These are phyloP conservation scores for Boeremia lycopersici DNA, from an alignment of 2,329 filamentous ascomycete species.

Conservation along the genomic window DNA sequence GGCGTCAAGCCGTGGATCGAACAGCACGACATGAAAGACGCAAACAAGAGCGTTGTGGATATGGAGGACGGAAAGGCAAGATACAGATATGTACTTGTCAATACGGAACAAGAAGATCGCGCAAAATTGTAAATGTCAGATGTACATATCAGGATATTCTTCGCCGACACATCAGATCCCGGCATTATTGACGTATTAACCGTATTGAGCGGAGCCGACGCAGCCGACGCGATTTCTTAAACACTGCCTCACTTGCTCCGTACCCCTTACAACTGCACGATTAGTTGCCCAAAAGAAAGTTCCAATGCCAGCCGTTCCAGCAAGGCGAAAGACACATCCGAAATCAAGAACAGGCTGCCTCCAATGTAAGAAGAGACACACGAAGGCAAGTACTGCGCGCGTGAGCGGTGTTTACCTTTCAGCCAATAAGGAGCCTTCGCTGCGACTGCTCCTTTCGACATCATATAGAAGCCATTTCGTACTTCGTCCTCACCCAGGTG, in stretches of 20 bases:
- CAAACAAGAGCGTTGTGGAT: constrained; percentile 62
- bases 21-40: constrained; percentile 60
- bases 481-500: not conserved
- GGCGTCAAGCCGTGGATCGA: constrained; percentile 68
- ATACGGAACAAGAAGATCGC: constrained; percentile 31
- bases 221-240: no score
- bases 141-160: no score
- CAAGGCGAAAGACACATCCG: constrained; percentile 40
- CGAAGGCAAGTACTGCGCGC: constrained; percentile 29
- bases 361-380: constrained; percentile 42
- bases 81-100: constrained; percentile 49
- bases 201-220: not conserved
- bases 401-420: not conserved
- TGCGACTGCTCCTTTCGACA: no score
- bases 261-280: not conserved
- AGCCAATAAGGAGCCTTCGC: not conserved
- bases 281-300: not conserved
- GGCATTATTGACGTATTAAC: not conserved
- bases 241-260: no score
- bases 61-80: constrained; percentile 62
- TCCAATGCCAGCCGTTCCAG: constrained; percentile 13
- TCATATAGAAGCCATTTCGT: not conserved
- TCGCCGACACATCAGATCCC: no score
- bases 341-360: constrained; percentile 43
- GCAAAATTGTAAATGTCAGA: constrained; percentile 27